These are phyloP conservation scores for Brassica carinata DNA, from an alignment of 345 rosid genomes.

Conservation along the genomic window DNA sequence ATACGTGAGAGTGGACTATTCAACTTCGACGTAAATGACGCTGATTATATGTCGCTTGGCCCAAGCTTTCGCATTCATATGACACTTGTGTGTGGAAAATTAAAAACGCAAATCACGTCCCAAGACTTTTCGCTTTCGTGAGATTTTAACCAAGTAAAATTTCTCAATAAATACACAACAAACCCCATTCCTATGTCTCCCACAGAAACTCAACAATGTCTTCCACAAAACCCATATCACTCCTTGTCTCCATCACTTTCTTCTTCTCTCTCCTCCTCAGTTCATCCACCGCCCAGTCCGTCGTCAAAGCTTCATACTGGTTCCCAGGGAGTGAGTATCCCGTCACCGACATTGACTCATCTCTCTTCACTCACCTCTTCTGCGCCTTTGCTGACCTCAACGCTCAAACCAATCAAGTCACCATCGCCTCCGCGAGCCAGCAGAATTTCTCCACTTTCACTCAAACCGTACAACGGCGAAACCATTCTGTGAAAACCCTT, in stretches of 20 bases:
- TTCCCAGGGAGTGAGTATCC: conserved; percentile 36
- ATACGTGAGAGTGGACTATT: background rate
- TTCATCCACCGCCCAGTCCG: conserved; percentile 39
- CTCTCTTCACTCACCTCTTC: conserved; percentile 65
- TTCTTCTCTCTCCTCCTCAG: conserved; percentile 27
- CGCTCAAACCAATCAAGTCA: conserved; percentile 44
- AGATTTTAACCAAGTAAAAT: background rate
- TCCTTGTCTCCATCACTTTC: conserved; percentile 25
- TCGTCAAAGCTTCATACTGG: conserved; percentile 65
- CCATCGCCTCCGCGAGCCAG: conserved; percentile 47
- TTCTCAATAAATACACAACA: conserved; percentile 17
- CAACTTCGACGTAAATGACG: background rate
- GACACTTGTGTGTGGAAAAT: conserved; percentile 7
- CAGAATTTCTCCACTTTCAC: conserved; percentile 61
- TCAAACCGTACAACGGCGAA: conserved; percentile 48
- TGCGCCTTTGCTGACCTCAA: conserved; percentile 58
- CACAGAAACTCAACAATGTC: conserved; percentile 33
- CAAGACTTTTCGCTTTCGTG: conserved; percentile 16
- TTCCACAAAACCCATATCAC: conserved; percentile 7
- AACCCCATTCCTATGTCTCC: conserved; percentile 3
- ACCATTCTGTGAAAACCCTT: conserved; percentile 56
- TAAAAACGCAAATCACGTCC: background rate
- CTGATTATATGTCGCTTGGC: conserved; percentile 9
- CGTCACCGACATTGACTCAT: conserved; percentile 49
- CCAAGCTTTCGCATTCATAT: conserved; percentile 8